Conservation (phyloP, 768 basidiomycete species). For the Hygrophoropsis aurantiaca region DNA sequence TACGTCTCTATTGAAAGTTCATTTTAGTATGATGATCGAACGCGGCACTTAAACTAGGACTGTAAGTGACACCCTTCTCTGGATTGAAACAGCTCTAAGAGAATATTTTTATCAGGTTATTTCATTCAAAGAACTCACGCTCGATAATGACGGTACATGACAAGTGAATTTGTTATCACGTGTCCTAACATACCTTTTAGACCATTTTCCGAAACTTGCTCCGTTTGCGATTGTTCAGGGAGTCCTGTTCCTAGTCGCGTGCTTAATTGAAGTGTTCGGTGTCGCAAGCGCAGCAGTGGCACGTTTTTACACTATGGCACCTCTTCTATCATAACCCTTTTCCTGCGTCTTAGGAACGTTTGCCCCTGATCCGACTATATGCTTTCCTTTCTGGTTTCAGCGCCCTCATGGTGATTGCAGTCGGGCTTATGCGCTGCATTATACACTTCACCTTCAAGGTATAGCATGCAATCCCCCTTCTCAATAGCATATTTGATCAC, state of each 20-base stretch:
- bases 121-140: slow-evolving; percentile 54
- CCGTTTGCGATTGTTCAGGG: slow-evolving; percentile 62
- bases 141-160: slow-evolving; percentile 48
- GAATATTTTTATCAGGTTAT: slow-evolving; percentile 43
- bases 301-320: slow-evolving; percentile 20
- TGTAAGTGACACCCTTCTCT: slow-evolving; percentile 11
- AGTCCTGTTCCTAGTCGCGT: slow-evolving; percentile 49
- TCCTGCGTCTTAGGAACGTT: slow-evolving; percentile 46
- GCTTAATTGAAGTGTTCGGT: slow-evolving; percentile 57
- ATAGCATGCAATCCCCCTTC: slow-evolving; percentile 5
- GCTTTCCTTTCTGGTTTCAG: slow-evolving; percentile 49
- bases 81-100: not conserved
- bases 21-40: not conserved
- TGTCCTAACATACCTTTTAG: too few species aligned
- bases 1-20: slow-evolving; percentile 33
- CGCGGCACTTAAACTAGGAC: slow-evolving; percentile 11
- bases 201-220: slow-evolving; percentile 44
- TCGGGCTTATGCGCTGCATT: slow-evolving; percentile 55
- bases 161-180: too few species aligned
- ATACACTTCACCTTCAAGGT: slow-evolving; percentile 73
- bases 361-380: slow-evolving; percentile 53
- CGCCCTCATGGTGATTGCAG: slow-evolving; percentile 47
- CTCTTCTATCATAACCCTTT: not conserved
- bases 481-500: not conserved
- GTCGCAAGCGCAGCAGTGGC: slow-evolving; percentile 51